These are phyloP conservation scores for Cercospora berteroae DNA, from an alignment of 2,329 filamentous ascomycete genomes.

Conservation along the genomic window DNA sequence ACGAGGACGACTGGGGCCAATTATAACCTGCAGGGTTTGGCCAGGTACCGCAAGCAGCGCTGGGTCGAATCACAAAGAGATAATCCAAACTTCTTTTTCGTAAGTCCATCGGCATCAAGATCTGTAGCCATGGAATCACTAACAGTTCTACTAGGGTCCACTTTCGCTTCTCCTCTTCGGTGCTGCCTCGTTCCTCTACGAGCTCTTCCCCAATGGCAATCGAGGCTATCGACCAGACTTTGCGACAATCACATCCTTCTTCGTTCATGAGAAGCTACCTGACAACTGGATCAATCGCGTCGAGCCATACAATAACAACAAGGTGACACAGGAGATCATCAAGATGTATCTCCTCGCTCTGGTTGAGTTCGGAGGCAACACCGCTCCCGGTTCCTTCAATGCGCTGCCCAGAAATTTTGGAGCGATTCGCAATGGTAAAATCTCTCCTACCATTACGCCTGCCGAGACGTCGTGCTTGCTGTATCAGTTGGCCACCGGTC, in stretches of 20 bases:
- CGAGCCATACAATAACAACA: conserved; percentile 34
- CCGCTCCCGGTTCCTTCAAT: conserved; percentile 31
- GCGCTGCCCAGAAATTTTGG: conserved; percentile 36
- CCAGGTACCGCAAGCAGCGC: conserved; percentile 42
- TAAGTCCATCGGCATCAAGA: background rate
- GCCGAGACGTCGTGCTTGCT: conserved; percentile 39
- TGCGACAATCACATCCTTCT: conserved; percentile 39
- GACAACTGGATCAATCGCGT: conserved; percentile 38
- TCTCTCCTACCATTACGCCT: conserved; percentile 36
- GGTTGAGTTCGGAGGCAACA: conserved; percentile 43
- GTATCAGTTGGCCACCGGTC: conserved; percentile 43
- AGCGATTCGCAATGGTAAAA: conserved; percentile 40
- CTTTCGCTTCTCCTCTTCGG: conserved; percentile 43
- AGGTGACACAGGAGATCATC: conserved; percentile 41
- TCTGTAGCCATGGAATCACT: background rate
- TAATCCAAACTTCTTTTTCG: conserved; percentile 47
- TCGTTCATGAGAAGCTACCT: conserved; percentile 43
- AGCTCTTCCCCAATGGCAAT: conserved; percentile 37
- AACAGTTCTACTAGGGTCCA: conserved; percentile 29
- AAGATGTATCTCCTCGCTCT: conserved; percentile 43
- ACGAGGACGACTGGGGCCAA: conserved; percentile 35
- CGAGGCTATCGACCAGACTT: conserved; percentile 35
- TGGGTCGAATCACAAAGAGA: conserved; percentile 41
- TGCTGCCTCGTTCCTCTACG: conserved; percentile 47
- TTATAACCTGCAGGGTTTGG: conserved; percentile 41